Conservation (phyloP, 208 protist species). For the Leishmania aethiopica region DNA sequence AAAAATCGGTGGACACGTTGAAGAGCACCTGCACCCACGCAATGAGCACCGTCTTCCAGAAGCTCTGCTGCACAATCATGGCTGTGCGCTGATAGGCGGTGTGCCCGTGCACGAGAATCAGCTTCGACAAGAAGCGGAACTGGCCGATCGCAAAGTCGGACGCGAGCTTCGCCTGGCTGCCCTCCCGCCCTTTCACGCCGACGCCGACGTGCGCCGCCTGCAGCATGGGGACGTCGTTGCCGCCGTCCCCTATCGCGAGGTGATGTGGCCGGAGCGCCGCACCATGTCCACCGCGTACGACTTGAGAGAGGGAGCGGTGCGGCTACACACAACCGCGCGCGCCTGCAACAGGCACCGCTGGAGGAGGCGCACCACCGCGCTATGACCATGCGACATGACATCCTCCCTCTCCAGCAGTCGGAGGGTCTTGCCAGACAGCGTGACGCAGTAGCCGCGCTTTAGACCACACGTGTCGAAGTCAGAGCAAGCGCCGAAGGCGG, state of each 20-base stretch:
- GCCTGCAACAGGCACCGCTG: constrained; percentile 51
- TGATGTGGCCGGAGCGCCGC: constrained; percentile 59
- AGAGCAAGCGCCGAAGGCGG: constrained; percentile 14
- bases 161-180: constrained; percentile 83
- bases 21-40: constrained; percentile 94
- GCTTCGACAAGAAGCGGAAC: constrained; percentile 89
- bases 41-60: constrained; percentile 96
- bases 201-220: constrained; percentile 91
- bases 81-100: constrained; percentile 90
- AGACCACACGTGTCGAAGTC: constrained; percentile 16
- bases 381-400: constrained; percentile 25
- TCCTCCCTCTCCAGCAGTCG: constrained; percentile 45
- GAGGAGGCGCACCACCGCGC: constrained; percentile 45
- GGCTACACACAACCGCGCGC: constrained; percentile 72
- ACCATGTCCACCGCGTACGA: constrained; percentile 62
- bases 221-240: constrained; percentile 96
- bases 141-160: constrained; percentile 93
- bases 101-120: constrained; percentile 95
- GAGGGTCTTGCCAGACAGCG: constrained; percentile 64
- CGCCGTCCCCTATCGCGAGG: constrained; percentile 95
- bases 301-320: constrained; percentile 73
- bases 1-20: constrained; percentile 80
- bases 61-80: constrained; percentile 95
- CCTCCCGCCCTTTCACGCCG: constrained; percentile 91
- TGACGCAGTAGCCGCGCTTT: constrained; percentile 36